Percentiles rank a stretch among this genome's conserved stretches.
Conservation (phyloP, 1,284 basidiomycete species). For the Mycena sp. region DNA sequence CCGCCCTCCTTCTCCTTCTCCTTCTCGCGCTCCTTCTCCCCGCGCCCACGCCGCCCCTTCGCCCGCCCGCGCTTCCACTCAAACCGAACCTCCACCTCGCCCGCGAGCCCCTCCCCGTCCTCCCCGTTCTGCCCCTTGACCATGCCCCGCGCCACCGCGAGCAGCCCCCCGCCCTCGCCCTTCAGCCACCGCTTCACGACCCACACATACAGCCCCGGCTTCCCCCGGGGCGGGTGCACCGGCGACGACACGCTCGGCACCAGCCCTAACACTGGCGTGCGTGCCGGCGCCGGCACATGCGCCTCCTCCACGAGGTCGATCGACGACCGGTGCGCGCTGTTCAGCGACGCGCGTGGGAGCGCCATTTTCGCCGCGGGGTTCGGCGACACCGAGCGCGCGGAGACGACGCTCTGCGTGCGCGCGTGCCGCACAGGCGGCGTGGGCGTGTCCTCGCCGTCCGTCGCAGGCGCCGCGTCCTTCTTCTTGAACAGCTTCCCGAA, state of each 20-base stretch:
- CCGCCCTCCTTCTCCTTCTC: conserved; percentile 32
- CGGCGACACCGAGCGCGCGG: conserved; percentile 17
- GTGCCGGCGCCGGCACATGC: background rate
- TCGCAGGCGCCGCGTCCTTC: conserved; percentile 46
- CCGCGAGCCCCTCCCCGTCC: conserved; percentile 9
- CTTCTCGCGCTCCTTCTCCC: conserved; percentile 36
- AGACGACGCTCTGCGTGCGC: conserved; percentile 5
- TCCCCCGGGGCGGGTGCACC: conserved; percentile 48
- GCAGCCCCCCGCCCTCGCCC: conserved; percentile 50
- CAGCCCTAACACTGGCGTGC: conserved; percentile 24
- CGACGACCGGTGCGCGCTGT: conserved; percentile 24
- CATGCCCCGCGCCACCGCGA: conserved; percentile 49
- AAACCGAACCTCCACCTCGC: conserved; percentile 68
- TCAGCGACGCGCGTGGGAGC: conserved; percentile 27
- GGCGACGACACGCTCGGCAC: conserved; percentile 40
- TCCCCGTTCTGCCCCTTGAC: conserved; percentile 25
- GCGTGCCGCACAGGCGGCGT: conserved; percentile 11
- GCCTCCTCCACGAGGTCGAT: conserved; percentile 15
- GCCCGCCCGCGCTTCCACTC: conserved; percentile 73
- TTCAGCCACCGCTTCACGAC: conserved; percentile 84
- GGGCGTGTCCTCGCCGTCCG: conserved; percentile 6
- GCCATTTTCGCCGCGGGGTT: conserved; percentile 16
- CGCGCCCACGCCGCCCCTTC: conserved; percentile 1
- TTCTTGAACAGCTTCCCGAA: conserved; percentile 82
- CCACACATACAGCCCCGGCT: conserved; percentile 82